Base-by-base conservation (phyloP, 208 protist species). In the Novymonas esmeraldas region DNA sequence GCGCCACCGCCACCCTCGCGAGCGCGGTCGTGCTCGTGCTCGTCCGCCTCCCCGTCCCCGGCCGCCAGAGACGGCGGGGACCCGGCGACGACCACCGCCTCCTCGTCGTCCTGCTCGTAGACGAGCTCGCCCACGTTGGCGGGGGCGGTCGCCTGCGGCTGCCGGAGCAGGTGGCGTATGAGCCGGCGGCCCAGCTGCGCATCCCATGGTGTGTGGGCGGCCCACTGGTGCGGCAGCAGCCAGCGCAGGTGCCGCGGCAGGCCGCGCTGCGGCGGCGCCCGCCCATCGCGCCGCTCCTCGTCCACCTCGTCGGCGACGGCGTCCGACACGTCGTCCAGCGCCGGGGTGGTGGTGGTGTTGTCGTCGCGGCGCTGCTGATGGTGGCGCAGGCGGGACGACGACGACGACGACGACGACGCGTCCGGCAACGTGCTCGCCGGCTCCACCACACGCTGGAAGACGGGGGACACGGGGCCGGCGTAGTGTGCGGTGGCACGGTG, bases 211-310 rank as follows among this genome's bases (percentile, higher is more conserved):
- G 62, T 76, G 62, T 76, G 61, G 9, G 62, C 38, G 1, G 62
- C 54, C 70, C 70, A 76, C 1, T 61, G 62, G 14, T 54, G 62
- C 28, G 70, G 70, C 45, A 76, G 41, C 56, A 76, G 55, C 70
- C 70, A 76, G 26, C 70, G 62, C 62, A 76, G 62, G 33, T 65
- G 59, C n/a, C 29, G 52, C n/a, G 70, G 70, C 34, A 76, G 56
- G n/a, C n/a, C n/a, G 45, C 36, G 41, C 38, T 59, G 33, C n/a
- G 34, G 33, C 18, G 52, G 7, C n/a, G 20, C 29, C 29, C 31
- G 22, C 6, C 10, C 34, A 28, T 29, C 33, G 20, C 52, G 31
- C 34, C 33, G 16, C 34, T 26, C 41, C 28, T 63, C 7, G 3
- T 49, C 57, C 14, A 18, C 52, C 3, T 16, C 38, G 26, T 50